These are phyloP conservation scores for Acacia crassicarpa DNA, from an alignment of 306 rosid species.

Conservation along the genomic window DNA sequence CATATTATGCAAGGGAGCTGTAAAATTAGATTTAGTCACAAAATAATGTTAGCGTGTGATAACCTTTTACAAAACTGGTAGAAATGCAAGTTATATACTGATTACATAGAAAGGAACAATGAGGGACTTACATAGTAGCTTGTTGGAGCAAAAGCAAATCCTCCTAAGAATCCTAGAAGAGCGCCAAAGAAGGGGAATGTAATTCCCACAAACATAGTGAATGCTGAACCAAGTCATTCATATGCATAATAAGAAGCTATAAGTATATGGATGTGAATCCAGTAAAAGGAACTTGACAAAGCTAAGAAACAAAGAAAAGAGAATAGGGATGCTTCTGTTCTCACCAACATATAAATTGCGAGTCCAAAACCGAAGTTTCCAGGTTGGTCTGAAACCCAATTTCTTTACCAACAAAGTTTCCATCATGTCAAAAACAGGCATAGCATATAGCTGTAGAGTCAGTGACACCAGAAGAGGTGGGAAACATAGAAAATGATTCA, in stretches of 20 bases:
- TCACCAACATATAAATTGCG: slow-evolving; percentile 67
- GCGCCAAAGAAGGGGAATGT: slow-evolving; percentile 73
- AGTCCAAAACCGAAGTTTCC: slow-evolving; percentile 48
- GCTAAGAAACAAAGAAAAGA: neutral
- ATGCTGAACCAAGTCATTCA: slow-evolving; percentile 41
- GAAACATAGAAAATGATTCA: neutral
- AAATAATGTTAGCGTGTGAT: neutral
- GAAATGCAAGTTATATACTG: neutral
- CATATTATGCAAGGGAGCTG: slow-evolving; percentile 82
- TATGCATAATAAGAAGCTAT: neutral
- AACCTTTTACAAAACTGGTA: neutral
- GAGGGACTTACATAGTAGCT: slow-evolving; percentile 60
- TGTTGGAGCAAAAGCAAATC: slow-evolving; percentile 79
- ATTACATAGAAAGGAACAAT: neutral
- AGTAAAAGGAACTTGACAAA: neutral
- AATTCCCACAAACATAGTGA: slow-evolving; percentile 70
- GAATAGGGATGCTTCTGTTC: slow-evolving; percentile 36
- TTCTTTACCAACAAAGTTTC: slow-evolving; percentile 63
- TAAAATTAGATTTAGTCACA: neutral
- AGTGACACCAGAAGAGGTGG: neutral
- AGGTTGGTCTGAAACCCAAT: slow-evolving; percentile 47
- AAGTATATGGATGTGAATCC: neutral
- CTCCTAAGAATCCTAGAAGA: slow-evolving; percentile 73
- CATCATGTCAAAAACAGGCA: slow-evolving; percentile 90
- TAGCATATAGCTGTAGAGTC: slow-evolving; percentile 60